phyloP scores from a whole-genome alignment of 805 yeast species.

The Sugiyamaella marilandica region DNA sequence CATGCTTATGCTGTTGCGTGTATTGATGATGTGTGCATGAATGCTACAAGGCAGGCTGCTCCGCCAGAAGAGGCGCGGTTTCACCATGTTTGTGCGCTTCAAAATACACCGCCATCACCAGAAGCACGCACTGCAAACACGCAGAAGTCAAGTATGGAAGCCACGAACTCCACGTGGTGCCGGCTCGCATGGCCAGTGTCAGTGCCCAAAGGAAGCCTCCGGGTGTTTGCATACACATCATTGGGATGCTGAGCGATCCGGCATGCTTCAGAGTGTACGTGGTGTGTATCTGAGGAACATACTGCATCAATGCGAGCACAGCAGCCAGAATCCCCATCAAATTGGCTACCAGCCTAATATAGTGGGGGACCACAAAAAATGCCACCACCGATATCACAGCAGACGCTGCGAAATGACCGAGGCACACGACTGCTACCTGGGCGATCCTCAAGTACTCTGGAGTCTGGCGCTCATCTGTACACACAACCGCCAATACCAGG shows the following conservation, averaged over 20 bases:
- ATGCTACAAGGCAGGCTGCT: not conserved
- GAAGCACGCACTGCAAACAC: slow-evolving; percentile 53
- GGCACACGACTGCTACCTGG: slow-evolving; percentile 15
- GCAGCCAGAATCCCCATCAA: slow-evolving; percentile 64
- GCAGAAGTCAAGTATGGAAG: slow-evolving; percentile 74
- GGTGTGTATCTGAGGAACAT: slow-evolving; percentile 72
- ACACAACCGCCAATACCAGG: slow-evolving; percentile 26
- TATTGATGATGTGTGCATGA: no score
- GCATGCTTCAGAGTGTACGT: slow-evolving; percentile 67
- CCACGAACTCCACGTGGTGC: slow-evolving; percentile 85
- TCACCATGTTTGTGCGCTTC: slow-evolving; percentile 17
- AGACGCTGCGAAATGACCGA: slow-evolving; percentile 32
- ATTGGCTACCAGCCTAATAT: slow-evolving; percentile 42
- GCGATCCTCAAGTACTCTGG: slow-evolving; percentile 19
- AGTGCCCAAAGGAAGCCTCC: slow-evolving; percentile 81
- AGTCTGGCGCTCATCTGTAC: slow-evolving; percentile 16
- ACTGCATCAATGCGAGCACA: slow-evolving; percentile 60
- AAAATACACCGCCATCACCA: slow-evolving; percentile 58
- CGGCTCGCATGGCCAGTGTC: slow-evolving; percentile 65
- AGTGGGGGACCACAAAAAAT: slow-evolving; percentile 10
- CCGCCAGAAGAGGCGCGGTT: slow-evolving; percentile 10
- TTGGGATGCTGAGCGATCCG: slow-evolving; percentile 71
- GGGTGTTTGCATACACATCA: slow-evolving; percentile 86
- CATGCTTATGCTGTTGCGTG: no score
- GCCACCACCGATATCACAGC: slow-evolving; percentile 18